Evolutionary conservation across 73 alveolate species (phyloP), one percentile per base, ranked within the genome.

Genomic region (Chromera velia): DNA sequence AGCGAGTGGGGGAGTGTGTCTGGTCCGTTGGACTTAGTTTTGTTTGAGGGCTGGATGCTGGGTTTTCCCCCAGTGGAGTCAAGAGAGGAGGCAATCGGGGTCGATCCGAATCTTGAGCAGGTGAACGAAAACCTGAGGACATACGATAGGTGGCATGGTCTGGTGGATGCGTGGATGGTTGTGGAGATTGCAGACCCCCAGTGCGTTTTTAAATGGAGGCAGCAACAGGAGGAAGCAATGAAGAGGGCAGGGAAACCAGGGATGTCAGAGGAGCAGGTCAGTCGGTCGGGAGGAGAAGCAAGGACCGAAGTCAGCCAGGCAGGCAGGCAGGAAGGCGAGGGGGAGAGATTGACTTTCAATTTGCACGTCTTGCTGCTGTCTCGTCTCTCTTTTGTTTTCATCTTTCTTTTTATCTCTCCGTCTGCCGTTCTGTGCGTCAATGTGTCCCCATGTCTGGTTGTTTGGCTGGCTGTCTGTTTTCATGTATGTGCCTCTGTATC

Each of bases 11-110:
- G 18, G 73, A 64, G 18, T 7, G 40, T 64, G 29, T 7, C 6
- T 4, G 73, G 73, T 6, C 73, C 73, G 73, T 6, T 64, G 40
- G 73, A 64, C 73, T 4, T 64, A 19, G 73, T 64, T 6, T 13
- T 64, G 29, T 28, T 4, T 28, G 73, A 64, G 73, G 73, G 73
- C 73, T 64, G 73, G 73, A 64, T 64, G 73, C 17, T 64, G 19
- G 73, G 73, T 7, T 64, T 28, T 30, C 73, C 32, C 29, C 73
- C 32, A 13, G 27, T 64, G 55, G 13, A 13, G 4, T 4, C 4
- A 4, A 13, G 13, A 4, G 55, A 40, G 22, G 22, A 4, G 13
- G 55, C 55, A 7, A 4, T 40, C 55, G 55, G 13, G 22, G 55
- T 4, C 55, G 55, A 40, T 13, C 55, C 55, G 22, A 40, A 40